These are phyloP conservation scores for Aureoboletus auriporus DNA, from an alignment of 768 basidiomycete species.

Conservation along the genomic window DNA sequence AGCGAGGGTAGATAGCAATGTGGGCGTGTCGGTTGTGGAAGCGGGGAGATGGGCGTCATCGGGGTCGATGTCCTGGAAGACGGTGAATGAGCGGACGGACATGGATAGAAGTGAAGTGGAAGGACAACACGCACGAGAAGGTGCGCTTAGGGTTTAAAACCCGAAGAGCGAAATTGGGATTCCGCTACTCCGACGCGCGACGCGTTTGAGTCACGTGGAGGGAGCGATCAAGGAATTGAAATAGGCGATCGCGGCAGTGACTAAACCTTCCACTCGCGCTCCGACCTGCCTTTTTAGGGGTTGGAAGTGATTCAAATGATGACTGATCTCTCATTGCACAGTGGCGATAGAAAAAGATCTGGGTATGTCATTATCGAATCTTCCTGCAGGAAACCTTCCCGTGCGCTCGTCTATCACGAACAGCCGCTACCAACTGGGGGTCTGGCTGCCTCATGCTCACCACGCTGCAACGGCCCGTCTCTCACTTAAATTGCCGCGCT, in stretches of 20 bases:
- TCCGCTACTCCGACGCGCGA: conserved; percentile 32
- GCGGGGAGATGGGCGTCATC: conserved; percentile 20
- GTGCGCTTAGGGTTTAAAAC: conserved; percentile 31
- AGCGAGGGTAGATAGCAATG: conserved; percentile 33
- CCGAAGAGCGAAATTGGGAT: conserved; percentile 13
- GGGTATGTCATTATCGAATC: conserved; percentile 24
- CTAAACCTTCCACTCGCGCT: conserved; percentile 4
- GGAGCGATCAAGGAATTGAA: too few relatives aligned
- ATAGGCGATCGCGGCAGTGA: too few relatives aligned
- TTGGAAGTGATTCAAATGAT: conserved; percentile 29
- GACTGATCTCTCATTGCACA: conserved; percentile 23
- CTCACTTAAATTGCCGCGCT: conserved; percentile 31
- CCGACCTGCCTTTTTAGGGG: conserved; percentile 26
- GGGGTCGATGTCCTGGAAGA: conserved; percentile 55
- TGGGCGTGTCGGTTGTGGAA: conserved; percentile 22
- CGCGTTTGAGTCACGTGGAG: conserved; percentile 28
- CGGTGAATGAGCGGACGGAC: conserved; percentile 57
- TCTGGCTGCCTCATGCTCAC: conserved; percentile 33
- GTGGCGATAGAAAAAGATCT: conserved; percentile 27
- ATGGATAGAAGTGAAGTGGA: conserved; percentile 33
- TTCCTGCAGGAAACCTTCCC: conserved; percentile 26
- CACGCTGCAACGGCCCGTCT: conserved; percentile 31
- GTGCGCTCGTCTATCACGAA: conserved; percentile 31
- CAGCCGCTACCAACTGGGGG: conserved; percentile 27
- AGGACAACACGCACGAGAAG: conserved; percentile 3